Percentiles rank a stretch among this genome's conserved stretches.
Conservation (phyloP, 2,329 filamentous ascomycete species). For the Lachnellula arida region DNA sequence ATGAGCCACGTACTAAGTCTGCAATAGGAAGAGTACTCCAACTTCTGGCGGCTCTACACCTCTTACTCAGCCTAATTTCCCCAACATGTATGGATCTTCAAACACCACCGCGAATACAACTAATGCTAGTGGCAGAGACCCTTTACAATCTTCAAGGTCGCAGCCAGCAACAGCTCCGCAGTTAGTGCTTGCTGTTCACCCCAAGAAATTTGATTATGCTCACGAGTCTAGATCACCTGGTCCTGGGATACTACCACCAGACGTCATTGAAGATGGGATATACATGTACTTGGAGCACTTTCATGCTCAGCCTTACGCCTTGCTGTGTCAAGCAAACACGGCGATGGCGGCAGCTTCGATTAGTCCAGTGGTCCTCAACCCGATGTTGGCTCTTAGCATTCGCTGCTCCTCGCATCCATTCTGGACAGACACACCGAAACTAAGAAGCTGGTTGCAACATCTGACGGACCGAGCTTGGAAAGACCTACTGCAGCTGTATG, state of each 20-base stretch:
- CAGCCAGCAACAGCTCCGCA: no score
- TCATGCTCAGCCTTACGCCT: conserved; percentile 17
- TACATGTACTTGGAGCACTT: conserved; percentile 15
- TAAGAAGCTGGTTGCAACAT: conserved; percentile 5
- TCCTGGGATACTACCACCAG: conserved; percentile 3
- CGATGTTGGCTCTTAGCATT: conserved; percentile 16
- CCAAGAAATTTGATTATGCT: no score
- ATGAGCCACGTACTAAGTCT: neutral
- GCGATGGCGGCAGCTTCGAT: neutral
- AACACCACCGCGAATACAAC: no score
- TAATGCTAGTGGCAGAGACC: no score
- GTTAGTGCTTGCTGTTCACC: no score
- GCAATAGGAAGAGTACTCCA: neutral
- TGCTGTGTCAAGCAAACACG: conserved; percentile 4
- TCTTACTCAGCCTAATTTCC: neutral
- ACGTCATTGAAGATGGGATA: conserved; percentile 15
- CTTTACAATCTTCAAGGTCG: no score
- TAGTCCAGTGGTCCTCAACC: conserved; percentile 9
- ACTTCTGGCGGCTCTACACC: neutral
- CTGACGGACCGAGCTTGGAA: conserved; percentile 13
- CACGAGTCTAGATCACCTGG: neutral
- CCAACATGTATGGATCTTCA: no score
- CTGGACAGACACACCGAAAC: conserved; percentile 8
- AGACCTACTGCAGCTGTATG: conserved; percentile 11
- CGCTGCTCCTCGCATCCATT: conserved; percentile 15